Percentiles rank a stretch among this genome's conserved stretches.
phyloP scores from a whole-genome alignment of 2,329 filamentous ascomycete genomes.

The Diaporthe humulicola region DNA sequence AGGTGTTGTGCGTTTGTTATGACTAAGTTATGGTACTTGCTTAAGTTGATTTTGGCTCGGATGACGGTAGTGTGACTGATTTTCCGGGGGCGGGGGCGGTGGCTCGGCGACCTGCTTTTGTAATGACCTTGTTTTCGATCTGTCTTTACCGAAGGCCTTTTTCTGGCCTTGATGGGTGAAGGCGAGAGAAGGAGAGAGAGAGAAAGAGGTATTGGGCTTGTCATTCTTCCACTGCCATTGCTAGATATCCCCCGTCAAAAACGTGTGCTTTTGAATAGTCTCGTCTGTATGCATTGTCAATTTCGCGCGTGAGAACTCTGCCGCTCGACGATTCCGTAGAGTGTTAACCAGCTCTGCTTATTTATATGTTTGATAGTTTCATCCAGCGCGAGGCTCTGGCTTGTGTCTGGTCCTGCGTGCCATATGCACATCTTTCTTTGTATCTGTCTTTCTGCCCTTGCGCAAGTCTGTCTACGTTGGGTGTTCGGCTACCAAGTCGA shows the following conservation, averaged over 20 bases:
- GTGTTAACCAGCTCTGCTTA: background rate
- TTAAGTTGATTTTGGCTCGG: background rate
- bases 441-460: background rate
- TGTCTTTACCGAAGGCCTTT: constrained; percentile 14
- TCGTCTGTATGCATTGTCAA: background rate
- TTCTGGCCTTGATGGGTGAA: background rate
- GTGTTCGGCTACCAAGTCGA: background rate
- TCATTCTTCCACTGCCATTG: constrained; percentile 4
- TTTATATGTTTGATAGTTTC: background rate
- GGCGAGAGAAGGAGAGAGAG: background rate
- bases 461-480: background rate
- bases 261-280: background rate
- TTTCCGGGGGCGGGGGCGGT: no score
- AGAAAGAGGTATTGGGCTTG: background rate
- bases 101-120: background rate
- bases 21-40: background rate
- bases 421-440: no score
- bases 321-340: background rate
- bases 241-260: constrained; percentile 27
- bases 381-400: background rate
- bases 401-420: background rate
- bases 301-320: background rate
- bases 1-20: background rate
- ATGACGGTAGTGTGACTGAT: background rate
- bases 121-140: background rate